These are phyloP conservation scores for Aaosphaeria arxii DNA, from an alignment of 2,329 filamentous ascomycete species.

Conservation along the genomic window DNA sequence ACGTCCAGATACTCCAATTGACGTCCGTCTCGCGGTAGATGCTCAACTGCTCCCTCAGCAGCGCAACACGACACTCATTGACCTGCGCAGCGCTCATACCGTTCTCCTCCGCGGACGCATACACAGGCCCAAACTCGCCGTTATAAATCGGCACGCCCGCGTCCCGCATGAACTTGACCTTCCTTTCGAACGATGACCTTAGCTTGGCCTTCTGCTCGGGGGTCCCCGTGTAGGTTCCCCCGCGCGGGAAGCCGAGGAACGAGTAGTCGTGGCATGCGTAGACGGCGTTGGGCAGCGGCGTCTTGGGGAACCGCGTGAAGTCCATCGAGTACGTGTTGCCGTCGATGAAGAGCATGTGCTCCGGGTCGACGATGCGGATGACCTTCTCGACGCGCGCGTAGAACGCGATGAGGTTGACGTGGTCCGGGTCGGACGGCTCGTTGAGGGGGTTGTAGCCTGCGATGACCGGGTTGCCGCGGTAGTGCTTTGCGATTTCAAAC, in stretches of 20 bases:
- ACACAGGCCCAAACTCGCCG: conserved; percentile 14
- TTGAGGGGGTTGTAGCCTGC: conserved; percentile 14
- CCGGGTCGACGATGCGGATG: conserved; percentile 17
- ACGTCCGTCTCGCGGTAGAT: conserved; percentile 10
- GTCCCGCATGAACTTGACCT: conserved; percentile 10
- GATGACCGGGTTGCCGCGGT: conserved; percentile 5
- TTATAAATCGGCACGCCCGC: conserved; percentile 11
- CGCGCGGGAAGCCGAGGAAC: conserved; percentile 44
- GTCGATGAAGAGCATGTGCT: conserved; percentile 50
- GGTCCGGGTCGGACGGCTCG: conserved; percentile 12
- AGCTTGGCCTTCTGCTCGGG: conserved; percentile 40
- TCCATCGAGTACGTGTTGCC: conserved; percentile 56
- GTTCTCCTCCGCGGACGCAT: conserved; percentile 3
- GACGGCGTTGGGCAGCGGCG: conserved; percentile 42
- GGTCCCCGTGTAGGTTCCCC: conserved; percentile 41
- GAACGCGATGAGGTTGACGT: conserved; percentile 7
- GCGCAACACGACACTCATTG: conserved; percentile 4
- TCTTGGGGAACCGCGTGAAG: conserved; percentile 42
- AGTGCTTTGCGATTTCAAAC: conserved; percentile 4
- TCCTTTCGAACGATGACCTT: conserved; percentile 12
- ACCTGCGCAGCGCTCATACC: conserved; percentile 5
- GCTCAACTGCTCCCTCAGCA: conserved; percentile 8
- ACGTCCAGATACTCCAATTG: conserved; percentile 13
- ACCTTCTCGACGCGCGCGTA: conserved; percentile 14
- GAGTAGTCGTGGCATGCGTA: conserved; percentile 47